phyloP scores from a whole-genome alignment of 2,329 filamentous ascomycete genomes.

The Ascochyta clinopodiicola region DNA sequence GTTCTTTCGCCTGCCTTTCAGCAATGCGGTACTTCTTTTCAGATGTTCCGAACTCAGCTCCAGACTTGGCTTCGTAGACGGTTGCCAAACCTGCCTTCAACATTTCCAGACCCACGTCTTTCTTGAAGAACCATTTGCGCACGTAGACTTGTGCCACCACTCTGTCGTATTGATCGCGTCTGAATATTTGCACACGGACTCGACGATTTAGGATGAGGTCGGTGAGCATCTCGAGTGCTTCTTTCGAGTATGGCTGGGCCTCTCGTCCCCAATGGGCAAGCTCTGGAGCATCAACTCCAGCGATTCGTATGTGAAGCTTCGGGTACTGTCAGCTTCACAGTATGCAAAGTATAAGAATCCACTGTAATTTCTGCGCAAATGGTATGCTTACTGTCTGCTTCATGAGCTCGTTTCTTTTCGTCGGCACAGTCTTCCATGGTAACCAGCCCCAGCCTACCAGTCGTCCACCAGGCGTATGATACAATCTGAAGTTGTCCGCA shows the following conservation, averaged over 20 bases:
- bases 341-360: background rate
- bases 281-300: constrained; percentile 93
- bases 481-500: constrained; percentile 93
- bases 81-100: constrained; percentile 83
- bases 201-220: constrained; percentile 72
- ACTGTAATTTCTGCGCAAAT: background rate
- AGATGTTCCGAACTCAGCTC: constrained; percentile 81
- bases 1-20: constrained; percentile 60
- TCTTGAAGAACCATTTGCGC: constrained; percentile 69
- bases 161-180: constrained; percentile 88
- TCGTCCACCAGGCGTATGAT: constrained; percentile 90
- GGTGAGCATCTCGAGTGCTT: constrained; percentile 83
- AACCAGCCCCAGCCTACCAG: constrained; percentile 93
- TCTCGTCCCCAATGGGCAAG: constrained; percentile 88
- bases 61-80: constrained; percentile 90
- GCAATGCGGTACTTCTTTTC: constrained; percentile 69
- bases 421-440: constrained; percentile 72
- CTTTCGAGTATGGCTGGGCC: constrained; percentile 81
- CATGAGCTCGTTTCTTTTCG: constrained; percentile 70
- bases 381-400: constrained; percentile 71
- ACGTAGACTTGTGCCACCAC: constrained; percentile 86
- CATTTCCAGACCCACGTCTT: constrained; percentile 90
- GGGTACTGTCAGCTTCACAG: constrained; percentile 19
- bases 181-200: constrained; percentile 83
- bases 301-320: constrained; percentile 86